These are phyloP conservation scores for Arthrobotrys sphaeroides DNA, from an alignment of 2,329 filamentous ascomycete species.

Conservation along the genomic window DNA sequence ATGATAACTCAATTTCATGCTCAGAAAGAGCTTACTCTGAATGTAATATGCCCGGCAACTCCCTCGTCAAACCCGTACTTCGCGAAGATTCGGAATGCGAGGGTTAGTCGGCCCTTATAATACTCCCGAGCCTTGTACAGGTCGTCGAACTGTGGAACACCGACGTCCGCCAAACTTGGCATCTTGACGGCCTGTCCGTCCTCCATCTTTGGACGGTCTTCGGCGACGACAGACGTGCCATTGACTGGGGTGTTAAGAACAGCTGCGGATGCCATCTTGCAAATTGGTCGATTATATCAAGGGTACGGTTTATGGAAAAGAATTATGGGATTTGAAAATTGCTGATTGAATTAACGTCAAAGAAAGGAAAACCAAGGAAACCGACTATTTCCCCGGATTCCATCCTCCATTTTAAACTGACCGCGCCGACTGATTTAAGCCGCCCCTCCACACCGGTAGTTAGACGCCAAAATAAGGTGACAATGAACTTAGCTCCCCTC, in stretches of 20 bases:
- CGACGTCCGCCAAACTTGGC: slow-evolving; percentile 33
- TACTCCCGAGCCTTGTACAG: slow-evolving; percentile 61
- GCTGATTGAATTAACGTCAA: background rate
- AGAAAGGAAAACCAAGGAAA: background rate
- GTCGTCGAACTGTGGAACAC: slow-evolving; percentile 44
- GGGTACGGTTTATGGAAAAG: background rate
- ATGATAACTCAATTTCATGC: slow-evolving; percentile 71
- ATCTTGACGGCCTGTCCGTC: slow-evolving; percentile 42
- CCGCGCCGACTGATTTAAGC: slow-evolving; percentile 21
- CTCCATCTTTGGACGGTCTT: slow-evolving; percentile 39
- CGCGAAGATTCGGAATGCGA: slow-evolving; percentile 69
- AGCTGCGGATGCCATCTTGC: slow-evolving; percentile 18
- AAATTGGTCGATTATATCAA: background rate
- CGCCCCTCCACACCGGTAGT: background rate
- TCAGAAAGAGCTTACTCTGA: slow-evolving; percentile 25
- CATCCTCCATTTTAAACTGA: background rate
- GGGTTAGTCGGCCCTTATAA: slow-evolving; percentile 67
- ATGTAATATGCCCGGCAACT: slow-evolving; percentile 63
- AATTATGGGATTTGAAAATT: background rate
- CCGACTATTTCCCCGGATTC: background rate
- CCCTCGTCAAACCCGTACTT: slow-evolving; percentile 70
- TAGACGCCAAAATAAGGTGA: slow-evolving; percentile 17
- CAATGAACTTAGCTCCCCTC: slow-evolving; percentile 6
- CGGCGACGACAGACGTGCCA: background rate
- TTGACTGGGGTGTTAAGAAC: background rate